Conservation (phyloP, 2,329 filamentous ascomycete species). For the Aureobasidium sp. region DNA sequence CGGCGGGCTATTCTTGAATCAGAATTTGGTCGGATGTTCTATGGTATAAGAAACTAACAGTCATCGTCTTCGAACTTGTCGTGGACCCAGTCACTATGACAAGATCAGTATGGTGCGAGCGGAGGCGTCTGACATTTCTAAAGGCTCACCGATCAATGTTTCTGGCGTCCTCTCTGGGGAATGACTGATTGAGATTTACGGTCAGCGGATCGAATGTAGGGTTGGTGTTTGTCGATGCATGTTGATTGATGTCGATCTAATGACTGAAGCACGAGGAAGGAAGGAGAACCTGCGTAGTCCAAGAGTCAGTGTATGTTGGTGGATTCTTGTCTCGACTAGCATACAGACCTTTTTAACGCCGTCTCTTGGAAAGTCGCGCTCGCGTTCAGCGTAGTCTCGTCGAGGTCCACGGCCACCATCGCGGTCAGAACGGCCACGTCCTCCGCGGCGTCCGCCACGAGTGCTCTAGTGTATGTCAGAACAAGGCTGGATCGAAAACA, state of each 20-base stretch:
- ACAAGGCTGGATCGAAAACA: background rate
- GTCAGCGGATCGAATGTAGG: slow-evolving; percentile 27
- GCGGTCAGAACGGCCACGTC: slow-evolving; percentile 22
- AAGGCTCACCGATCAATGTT: slow-evolving; percentile 61
- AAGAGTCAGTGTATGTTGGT: slow-evolving; percentile 10
- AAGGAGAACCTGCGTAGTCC: slow-evolving; percentile 16
- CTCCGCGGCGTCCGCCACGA: slow-evolving; percentile 21
- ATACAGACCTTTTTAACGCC: slow-evolving; percentile 76
- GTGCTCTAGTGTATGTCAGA: slow-evolving; percentile 12
- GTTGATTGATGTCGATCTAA: slow-evolving; percentile 23
- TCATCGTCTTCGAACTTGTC: slow-evolving; percentile 77
- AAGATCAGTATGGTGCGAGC: slow-evolving; percentile 19
- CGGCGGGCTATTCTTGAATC: slow-evolving; percentile 19
- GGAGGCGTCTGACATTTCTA: background rate
- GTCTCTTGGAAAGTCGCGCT: slow-evolving; percentile 62
- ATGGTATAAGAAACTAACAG: slow-evolving; percentile 28
- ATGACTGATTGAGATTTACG: slow-evolving; percentile 28
- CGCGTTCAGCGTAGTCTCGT: slow-evolving; percentile 41
- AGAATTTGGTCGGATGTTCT: background rate
- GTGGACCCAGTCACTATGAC: slow-evolving; percentile 79
- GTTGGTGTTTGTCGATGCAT: slow-evolving; percentile 10
- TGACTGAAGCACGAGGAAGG: slow-evolving; percentile 22
- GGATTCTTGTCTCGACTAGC: background rate
- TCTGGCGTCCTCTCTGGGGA: slow-evolving; percentile 48
- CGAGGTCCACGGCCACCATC: slow-evolving; percentile 20